Percentiles rank a stretch among this genome's conserved stretches.
phyloP scores from a whole-genome alignment of 2,329 filamentous ascomycete species.

The Fusarium piperis region DNA sequence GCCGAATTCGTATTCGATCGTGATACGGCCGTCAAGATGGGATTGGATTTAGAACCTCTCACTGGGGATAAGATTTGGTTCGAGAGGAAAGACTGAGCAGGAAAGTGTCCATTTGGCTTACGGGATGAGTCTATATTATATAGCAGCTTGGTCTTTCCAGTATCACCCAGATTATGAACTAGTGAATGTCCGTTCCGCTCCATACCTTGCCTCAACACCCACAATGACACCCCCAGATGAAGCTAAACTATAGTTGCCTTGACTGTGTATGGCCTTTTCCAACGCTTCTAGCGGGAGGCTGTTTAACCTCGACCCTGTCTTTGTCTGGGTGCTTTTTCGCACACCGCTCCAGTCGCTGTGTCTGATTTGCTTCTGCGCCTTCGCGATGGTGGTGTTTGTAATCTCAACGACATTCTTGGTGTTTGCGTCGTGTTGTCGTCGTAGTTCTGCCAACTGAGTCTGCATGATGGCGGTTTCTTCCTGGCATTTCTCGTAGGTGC shows the following conservation, averaged over 20 bases:
- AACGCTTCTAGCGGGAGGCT: background rate
- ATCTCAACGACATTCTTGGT: background rate
- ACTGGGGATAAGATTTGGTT: constrained; percentile 37
- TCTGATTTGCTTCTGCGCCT: background rate
- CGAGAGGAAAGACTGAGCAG: background rate
- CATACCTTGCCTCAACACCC: background rate
- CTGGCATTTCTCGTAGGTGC: background rate
- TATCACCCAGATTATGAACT: background rate
- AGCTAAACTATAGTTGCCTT: background rate
- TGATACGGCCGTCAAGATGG: constrained; percentile 17
- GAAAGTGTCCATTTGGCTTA: background rate
- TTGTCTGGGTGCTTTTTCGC: background rate
- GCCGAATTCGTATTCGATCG: constrained; percentile 33
- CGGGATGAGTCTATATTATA: background rate
- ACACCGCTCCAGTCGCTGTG: background rate
- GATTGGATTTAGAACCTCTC: constrained; percentile 29
- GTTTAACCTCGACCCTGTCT: background rate
- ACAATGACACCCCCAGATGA: background rate
- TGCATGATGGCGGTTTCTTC: background rate
- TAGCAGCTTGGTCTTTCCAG: background rate
- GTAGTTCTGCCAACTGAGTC: background rate
- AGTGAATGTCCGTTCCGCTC: background rate
- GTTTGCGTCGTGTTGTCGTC: background rate
- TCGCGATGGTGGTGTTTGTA: background rate
- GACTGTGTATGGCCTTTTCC: background rate